These are phyloP conservation scores for Luffa aegyptiaca DNA, from an alignment of 306 rosid genomes.

Conservation along the genomic window DNA sequence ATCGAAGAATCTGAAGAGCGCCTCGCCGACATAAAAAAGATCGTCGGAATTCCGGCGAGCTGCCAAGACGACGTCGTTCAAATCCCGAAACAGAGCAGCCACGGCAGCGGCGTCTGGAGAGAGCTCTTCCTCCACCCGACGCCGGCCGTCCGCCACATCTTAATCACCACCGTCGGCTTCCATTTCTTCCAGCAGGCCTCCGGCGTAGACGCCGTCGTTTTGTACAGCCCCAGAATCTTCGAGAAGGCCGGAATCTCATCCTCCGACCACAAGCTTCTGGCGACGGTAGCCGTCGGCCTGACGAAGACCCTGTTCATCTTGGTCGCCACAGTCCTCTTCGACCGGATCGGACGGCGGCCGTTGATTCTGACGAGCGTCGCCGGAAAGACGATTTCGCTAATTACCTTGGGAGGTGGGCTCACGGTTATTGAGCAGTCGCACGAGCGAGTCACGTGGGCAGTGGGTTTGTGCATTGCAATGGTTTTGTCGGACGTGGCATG, in stretches of 20 bases:
- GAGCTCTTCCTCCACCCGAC: slow-evolving; percentile 50
- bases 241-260: slow-evolving; percentile 44
- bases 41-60: slow-evolving; percentile 53
- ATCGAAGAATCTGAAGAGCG: slow-evolving; percentile 43
- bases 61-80: slow-evolving; percentile 48
- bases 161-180: slow-evolving; percentile 39
- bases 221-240: slow-evolving; percentile 62
- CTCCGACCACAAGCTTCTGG: slow-evolving; percentile 19
- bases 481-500: slow-evolving; percentile 37
- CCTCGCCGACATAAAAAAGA: slow-evolving; percentile 49
- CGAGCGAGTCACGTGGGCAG: slow-evolving; percentile 33
- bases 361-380: slow-evolving; percentile 15
- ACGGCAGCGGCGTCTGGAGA: slow-evolving; percentile 62
- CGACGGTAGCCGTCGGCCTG: slow-evolving; percentile 65
- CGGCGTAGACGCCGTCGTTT: slow-evolving; percentile 64
- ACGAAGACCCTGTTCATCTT: slow-evolving; percentile 45
- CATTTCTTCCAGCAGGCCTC: slow-evolving; percentile 67
- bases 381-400: slow-evolving; percentile 42
- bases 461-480: slow-evolving; percentile 33
- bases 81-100: slow-evolving; percentile 11
- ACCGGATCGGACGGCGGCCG: slow-evolving; percentile 30
- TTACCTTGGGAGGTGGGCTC: slow-evolving; percentile 24
- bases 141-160: slow-evolving; percentile 51
- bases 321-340: slow-evolving; percentile 53
- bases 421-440: slow-evolving; percentile 25